phyloP scores from a whole-genome alignment of 2,329 filamentous ascomycete species.

The Pyrenophora seminiperda region DNA sequence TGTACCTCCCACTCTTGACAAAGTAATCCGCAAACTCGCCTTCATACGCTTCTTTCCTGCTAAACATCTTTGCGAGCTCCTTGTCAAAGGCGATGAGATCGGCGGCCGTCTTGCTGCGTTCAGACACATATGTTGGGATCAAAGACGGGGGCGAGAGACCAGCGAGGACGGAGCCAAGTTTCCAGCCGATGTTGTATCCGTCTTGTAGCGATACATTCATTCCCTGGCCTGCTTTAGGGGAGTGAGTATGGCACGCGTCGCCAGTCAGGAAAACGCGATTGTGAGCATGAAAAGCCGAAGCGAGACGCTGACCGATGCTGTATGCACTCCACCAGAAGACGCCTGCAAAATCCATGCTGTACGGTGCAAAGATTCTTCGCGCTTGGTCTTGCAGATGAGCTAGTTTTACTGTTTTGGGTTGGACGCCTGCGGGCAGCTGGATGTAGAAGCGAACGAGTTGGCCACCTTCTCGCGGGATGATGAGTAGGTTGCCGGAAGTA shows the following conservation, averaged over 20 bases:
- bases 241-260: slow-evolving; percentile 72
- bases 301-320: slow-evolving; percentile 72
- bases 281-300: slow-evolving; percentile 69
- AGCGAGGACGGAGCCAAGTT: slow-evolving; percentile 50
- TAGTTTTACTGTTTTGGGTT: slow-evolving; percentile 58
- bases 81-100: slow-evolving; percentile 68
- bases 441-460: slow-evolving; percentile 67
- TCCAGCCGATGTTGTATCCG: slow-evolving; percentile 64
- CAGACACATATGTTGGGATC: slow-evolving; percentile 65
- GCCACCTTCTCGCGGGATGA: slow-evolving; percentile 60
- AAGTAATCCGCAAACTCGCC: slow-evolving; percentile 63
- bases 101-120: slow-evolving; percentile 54
- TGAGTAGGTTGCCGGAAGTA: slow-evolving; percentile 53
- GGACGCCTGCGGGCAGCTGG: slow-evolving; percentile 58
- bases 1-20: slow-evolving; percentile 62
- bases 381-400: slow-evolving; percentile 61
- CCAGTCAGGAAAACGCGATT: slow-evolving; percentile 71
- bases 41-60: slow-evolving; percentile 51
- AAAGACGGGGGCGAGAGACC: slow-evolving; percentile 61
- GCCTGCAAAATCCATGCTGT: slow-evolving; percentile 59
- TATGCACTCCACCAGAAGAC: slow-evolving; percentile 76
- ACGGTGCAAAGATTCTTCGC: slow-evolving; percentile 60
- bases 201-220: slow-evolving; percentile 68
- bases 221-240: slow-evolving; percentile 72
- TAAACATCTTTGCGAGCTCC: slow-evolving; percentile 59